Conservation (phyloP, 495 filamentous ascomycete species). For the Penicillium goetzii region DNA sequence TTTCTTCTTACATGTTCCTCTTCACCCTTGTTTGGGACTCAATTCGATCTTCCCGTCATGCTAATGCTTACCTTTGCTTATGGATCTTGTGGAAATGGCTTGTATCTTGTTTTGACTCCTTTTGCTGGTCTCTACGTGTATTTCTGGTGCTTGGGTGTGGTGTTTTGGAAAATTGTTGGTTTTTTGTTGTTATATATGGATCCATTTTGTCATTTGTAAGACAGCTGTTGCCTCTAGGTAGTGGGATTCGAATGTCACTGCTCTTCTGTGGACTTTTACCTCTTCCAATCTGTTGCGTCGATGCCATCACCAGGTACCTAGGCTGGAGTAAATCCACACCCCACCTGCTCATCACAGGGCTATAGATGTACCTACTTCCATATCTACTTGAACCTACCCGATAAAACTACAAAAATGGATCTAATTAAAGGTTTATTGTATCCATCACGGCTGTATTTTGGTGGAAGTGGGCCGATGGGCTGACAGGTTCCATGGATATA, state of each 20-base stretch:
- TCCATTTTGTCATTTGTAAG: constrained; percentile 3
- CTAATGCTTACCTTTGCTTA: constrained; percentile 3
- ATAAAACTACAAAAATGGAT: too few relatives aligned
- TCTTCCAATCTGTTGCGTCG: neutral
- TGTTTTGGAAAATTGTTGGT: constrained; percentile 25
- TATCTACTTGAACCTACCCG: too few relatives aligned
- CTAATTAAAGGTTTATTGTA: too few relatives aligned
- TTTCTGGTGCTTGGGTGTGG: constrained; percentile 15
- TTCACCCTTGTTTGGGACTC: constrained; percentile 9
- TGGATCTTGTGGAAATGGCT: constrained; percentile 5
- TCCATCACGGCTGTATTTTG: neutral
- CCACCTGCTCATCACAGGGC: too few relatives aligned
- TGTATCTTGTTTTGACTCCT: neutral
- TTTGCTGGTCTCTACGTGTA: constrained; percentile 3
- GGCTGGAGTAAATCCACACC: too few relatives aligned
- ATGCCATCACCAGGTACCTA: neutral
- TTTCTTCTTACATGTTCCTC: neutral
- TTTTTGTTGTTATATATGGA: constrained; percentile 14
- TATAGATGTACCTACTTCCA: too few relatives aligned
- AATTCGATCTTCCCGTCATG: constrained; percentile 1
- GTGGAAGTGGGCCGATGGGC: neutral
- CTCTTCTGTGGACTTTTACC: constrained; percentile 8
- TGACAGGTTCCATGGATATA: neutral
- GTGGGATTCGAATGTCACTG: constrained; percentile 22
- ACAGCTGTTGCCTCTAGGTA: neutral